Base-by-base conservation (phyloP, 768 basidiomycete species). In the Mycena latifolia region DNA sequence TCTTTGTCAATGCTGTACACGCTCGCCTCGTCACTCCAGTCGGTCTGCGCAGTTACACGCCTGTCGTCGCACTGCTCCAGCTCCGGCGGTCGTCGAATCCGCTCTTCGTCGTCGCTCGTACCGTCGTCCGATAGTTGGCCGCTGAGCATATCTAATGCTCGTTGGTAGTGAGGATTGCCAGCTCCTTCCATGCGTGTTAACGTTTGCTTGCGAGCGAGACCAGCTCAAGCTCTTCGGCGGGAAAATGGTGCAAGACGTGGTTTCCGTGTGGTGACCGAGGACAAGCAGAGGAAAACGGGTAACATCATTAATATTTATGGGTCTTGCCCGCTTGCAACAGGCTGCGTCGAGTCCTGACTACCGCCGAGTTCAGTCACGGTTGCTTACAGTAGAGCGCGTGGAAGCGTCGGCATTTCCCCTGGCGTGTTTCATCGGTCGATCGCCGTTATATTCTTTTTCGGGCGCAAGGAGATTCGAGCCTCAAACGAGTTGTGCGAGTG, bases 81-180 rank as follows among this genome's bases (percentile, higher is more conserved):
- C 52, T 54, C 52, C 9, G 59, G 47, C 8, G 63, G 48, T 29
- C 56, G 24, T 27, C 59, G 63, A 9, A 60, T 55, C 15, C 27
- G 57, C 31, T 43, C 54, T n/a, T 63, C 67, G 58, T 50, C 61
- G 56, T 61, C 51, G 67, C 17, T 65, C 59, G 24, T 51, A 17
- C n/a, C 33, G 55, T 69, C 46, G 63, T 63, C 46, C n/a, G 20
- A n/a, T 33, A 22, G 41, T 29, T 59, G 28, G 27, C 70, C 68
- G 18, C 63, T 73, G 29, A 75, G 70, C 31, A 69, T 61, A 45
- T 76, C 71, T 17, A 72, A 64, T 53, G 74, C 70, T 28, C 70
- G 63, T 53, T 74, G 71, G 39, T 66, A 73, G 66, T 76, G 71
- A 52, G 69, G 62, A 64, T 66, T 68, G 50, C 66, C 61, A 50